Evolutionary conservation across 768 basidiomycete species (phyloP).

Genomic region (Tulasnella sp.): DNA sequence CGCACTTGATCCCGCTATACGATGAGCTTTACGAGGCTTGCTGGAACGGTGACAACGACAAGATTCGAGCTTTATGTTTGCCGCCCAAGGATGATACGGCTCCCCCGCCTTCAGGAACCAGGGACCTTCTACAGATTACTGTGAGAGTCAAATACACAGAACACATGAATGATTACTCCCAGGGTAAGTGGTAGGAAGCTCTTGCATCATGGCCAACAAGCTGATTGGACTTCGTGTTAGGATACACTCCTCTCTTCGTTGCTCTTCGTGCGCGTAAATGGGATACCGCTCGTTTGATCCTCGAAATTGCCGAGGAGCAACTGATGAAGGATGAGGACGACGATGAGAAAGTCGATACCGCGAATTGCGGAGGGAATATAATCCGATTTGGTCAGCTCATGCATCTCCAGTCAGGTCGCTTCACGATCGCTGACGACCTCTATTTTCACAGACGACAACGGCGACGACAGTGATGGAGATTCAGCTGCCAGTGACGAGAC

Average conservation of each 20-base stretch:
- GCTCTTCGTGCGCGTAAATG: constrained; percentile 46
- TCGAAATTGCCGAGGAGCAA: constrained; percentile 51
- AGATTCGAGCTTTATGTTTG: constrained; percentile 47
- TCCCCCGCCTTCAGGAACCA: neutral
- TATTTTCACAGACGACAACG: constrained; percentile 24
- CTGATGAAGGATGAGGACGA: constrained; percentile 34
- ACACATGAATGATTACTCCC: constrained; percentile 25
- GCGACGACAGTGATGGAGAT: constrained; percentile 37
- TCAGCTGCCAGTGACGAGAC: constrained; percentile 13
- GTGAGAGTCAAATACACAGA: neutral
- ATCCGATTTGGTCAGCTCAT: neutral
- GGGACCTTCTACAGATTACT: constrained; percentile 9
- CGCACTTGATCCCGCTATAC: constrained; percentile 36
- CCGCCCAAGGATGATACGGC: constrained; percentile 32
- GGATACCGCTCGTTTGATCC: constrained; percentile 49
- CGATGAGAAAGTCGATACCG: neutral
- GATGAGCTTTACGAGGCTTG: constrained; percentile 53
- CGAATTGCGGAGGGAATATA: neutral
- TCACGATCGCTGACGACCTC: neutral
- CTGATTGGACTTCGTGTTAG: no score
- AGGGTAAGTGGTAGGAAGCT: constrained; percentile 26
- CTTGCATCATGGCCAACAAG: neutral
- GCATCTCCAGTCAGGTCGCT: neutral
- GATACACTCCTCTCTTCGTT: constrained; percentile 41
- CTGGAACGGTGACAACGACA: constrained; percentile 44